These are phyloP conservation scores for Lactuca saligna DNA, from an alignment of 129 eudicot species.

Conservation along the genomic window DNA sequence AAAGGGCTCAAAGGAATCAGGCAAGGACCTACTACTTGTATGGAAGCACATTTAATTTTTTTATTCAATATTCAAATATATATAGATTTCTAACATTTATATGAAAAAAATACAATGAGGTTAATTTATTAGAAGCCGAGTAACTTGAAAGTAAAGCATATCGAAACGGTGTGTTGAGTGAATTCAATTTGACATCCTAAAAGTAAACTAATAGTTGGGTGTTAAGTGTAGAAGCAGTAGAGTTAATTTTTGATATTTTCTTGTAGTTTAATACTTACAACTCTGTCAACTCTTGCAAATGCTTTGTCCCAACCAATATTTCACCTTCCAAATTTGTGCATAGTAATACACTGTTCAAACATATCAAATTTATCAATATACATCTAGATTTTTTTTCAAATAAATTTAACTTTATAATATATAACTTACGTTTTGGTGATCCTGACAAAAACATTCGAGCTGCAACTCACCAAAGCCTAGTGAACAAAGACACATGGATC, in stretches of 20 bases:
- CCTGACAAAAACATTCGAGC: conserved; percentile 62
- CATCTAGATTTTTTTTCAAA: background rate
- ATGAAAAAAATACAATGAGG: too few relatives aligned
- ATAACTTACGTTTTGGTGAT: conserved; percentile 77
- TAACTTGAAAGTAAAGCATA: too few relatives aligned
- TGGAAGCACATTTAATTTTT: too few relatives aligned
- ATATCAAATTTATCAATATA: conserved; percentile 14
- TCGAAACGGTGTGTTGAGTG: conserved; percentile 58
- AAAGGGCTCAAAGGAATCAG: too few relatives aligned
- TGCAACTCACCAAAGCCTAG: conserved; percentile 91
- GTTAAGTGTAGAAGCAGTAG: background rate
- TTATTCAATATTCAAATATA: too few relatives aligned
- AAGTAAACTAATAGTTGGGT: conserved; percentile 11
- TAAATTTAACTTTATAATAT: background rate
- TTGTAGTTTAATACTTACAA: conserved; percentile 56
- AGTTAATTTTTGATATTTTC: background rate
- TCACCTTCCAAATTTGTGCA: conserved; percentile 62
- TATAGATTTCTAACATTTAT: too few relatives aligned
- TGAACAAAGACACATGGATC: conserved; percentile 82
- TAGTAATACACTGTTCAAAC: conserved; percentile 61
- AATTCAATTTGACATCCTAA: conserved; percentile 91
- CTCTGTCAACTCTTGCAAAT: conserved; percentile 78
- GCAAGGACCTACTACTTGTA: too few relatives aligned
- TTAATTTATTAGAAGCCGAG: too few relatives aligned
- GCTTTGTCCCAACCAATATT: conserved; percentile 65